Base-by-base conservation (phyloP, 2,329 filamentous ascomycete genomes). In the Thelonectria discophora region DNA sequence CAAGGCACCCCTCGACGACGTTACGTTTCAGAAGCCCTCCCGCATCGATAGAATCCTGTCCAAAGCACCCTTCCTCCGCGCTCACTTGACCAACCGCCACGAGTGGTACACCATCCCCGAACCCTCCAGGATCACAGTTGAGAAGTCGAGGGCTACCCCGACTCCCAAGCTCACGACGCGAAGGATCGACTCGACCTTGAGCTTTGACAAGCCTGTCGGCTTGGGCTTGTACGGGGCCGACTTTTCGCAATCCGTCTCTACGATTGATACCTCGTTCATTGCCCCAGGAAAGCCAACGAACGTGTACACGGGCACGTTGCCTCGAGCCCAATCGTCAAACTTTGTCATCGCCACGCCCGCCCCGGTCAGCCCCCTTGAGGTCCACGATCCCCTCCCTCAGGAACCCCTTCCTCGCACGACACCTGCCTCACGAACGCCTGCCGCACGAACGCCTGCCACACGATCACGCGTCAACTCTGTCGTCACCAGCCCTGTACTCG, bases 31-130 rank as follows among this genome's bases (percentile, higher is more conserved):
- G 17, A 67, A 67, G 30, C 70, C 69, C 9, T 65, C 65, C 13
- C 69, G 71, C 18, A 60, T 64, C 17, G 63, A 67, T 15, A 63
- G 71, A 3, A 24, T 78, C 6, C 61, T 73, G 5, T 69, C 70
- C 51, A 77, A 72, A 40, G 62, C 81, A 0, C 76, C 80, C 1
- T 77, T 79, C 50, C 60, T 80, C 17, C 72, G 76, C 58, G 71
- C 70, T 6, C 68, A 67, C 21, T 62, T 79, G 17, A 72, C 73
- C 2, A 73, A 74, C 21, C 69, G 69, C n/a, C 27, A 37, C 11
- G 66, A 69, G 55, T 78, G 76, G 77, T 69, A 73, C 50, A 75
- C 73, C 17, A 70, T 78, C 20, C 69, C 73, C 32, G 72, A 72
- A n/a, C 65, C 73, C 15, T 66, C 68, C 24, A 62, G 59, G 17